Base-by-base conservation (phyloP, 148 eudicot genomes). In the Cornus kousa region DNA sequence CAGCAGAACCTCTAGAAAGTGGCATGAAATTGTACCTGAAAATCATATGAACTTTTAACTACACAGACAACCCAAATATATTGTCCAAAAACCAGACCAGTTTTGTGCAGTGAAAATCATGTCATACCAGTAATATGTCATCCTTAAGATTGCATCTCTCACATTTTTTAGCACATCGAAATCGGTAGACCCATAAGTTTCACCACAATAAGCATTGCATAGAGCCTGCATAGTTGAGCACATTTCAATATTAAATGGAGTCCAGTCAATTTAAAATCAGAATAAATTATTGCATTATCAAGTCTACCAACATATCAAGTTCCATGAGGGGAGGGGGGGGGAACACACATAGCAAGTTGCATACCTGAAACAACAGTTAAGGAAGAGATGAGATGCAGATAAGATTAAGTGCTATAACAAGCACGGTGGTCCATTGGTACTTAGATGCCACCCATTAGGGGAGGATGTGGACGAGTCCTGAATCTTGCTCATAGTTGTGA, bases 11-110 rank as follows among this genome's bases (percentile, higher is more conserved):
- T 89, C 97, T 86, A 23, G 97, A 93, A 76, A 96, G 88, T 0
- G 99, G 98, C 99, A 92, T 96, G 85, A 93, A 96, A 79, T 96
- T 92, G 80, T 89, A 96, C 99, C 99, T 96, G 95, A 48, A 82
- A 80, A 80, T 65, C 0, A 67, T 4, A 23, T 31, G 39, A 57
- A 80, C 11, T 64, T 64, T 60, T 33, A 35, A 1, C 66, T 37
- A 68, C 14, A 48, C 46, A 48, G 68, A 48, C 12, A 68, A 32
- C 31, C 28, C 11, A 68, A 68, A 68, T 10, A 17, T 28, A 5
- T 50, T 17, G 22, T 32, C 28, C 0, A n/a, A 17, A 76, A 65
- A 22, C 66, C 59, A 53, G 8, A 43, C 48, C 8, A 43, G 6
- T 43, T 43, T 6, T 43, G 48, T 75, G 59, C 24, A 67, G 2